Base-by-base conservation (phyloP, 2,329 filamentous ascomycete species). In the Monascus ruber region DNA sequence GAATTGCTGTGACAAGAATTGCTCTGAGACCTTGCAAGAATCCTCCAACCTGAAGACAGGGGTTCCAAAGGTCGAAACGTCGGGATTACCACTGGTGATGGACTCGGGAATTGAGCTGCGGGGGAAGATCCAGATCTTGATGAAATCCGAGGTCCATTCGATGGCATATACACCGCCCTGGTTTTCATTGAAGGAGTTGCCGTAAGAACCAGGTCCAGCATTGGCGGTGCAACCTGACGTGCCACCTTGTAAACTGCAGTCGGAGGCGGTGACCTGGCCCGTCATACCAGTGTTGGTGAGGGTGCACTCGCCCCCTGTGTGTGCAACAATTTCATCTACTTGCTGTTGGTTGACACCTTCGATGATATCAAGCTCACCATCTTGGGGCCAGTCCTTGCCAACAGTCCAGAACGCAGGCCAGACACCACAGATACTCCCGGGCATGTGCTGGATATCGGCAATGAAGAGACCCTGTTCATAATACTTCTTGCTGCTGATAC, bases 121-220 rank as follows among this genome's bases (percentile, higher is more conserved):
- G 1, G 62, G 47, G 46, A 74, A 75, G 50, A 66, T 69, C 70
- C 71, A 76, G 43, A 73, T 68, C 39, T 66, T 63, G 48, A 76
- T 67, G 6, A 55, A 62, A 2, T 63, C 53, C 4, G 50, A 44
- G 4, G 68, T 66, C 56, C 71, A 62, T 45, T 73, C 65, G 48
- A 71, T 60, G 1, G 69, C 71, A 46, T 71, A 68, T 1, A 74
- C 53, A 36, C 70, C 71, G 35, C 72, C 71, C 1, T 63, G 63
- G 10, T 60, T 49, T 3, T 52, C 44, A 47, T 75, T 82, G 59
- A 81, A 73, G 0, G 58, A 66, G 4, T 58, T 56, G 29, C 77
- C 77, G 41, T 70, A 79, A 38, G 54, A 59, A 24, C 62, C 56
- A 27, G 55, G 47, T 11, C 62, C 50, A 25, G 65, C 64, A 29